Conservation (phyloP, 179 eudicot genomes). For the Corrigiola litoralis region DNA sequence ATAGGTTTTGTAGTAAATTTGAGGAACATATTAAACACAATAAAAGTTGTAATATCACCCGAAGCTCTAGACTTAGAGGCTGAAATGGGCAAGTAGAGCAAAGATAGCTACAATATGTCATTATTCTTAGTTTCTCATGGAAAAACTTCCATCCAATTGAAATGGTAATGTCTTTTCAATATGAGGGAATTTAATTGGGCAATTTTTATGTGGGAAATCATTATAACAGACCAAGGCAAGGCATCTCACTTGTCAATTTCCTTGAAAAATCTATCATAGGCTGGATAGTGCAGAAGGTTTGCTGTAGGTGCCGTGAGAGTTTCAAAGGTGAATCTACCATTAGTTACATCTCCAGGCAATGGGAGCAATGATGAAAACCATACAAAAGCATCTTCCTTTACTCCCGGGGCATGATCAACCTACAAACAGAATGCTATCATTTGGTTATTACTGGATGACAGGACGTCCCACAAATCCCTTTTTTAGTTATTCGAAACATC, state of each 20-base stretch:
- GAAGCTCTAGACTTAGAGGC: no score
- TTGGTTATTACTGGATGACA: background rate
- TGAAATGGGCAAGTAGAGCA: no score
- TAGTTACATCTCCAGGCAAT: conserved; percentile 56
- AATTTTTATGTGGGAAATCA: no score
- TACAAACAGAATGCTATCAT: conserved; percentile 25
- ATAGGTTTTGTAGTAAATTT: no score
- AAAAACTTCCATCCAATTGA: background rate
- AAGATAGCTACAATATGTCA: background rate
- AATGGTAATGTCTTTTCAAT: background rate
- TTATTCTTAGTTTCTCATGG: no score
- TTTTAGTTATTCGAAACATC: background rate
- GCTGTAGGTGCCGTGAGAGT: conserved; percentile 68
- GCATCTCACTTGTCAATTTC: conserved; percentile 68
- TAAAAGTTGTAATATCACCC: no score
- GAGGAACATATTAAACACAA: no score
- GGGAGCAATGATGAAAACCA: conserved; percentile 78
- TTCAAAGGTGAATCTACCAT: conserved; percentile 80
- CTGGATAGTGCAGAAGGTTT: conserved; percentile 74
- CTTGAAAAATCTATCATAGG: conserved; percentile 66
- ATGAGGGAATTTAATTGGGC: no score
- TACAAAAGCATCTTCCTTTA: conserved; percentile 70
- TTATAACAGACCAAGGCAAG: background rate
- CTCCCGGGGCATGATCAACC: conserved; percentile 75
- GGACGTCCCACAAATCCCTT: background rate